Evolutionary conservation across 495 filamentous ascomycete species (phyloP), one percentile per base, ranked within the genome.

Genomic region (Mytilinidion resinicola): DNA sequence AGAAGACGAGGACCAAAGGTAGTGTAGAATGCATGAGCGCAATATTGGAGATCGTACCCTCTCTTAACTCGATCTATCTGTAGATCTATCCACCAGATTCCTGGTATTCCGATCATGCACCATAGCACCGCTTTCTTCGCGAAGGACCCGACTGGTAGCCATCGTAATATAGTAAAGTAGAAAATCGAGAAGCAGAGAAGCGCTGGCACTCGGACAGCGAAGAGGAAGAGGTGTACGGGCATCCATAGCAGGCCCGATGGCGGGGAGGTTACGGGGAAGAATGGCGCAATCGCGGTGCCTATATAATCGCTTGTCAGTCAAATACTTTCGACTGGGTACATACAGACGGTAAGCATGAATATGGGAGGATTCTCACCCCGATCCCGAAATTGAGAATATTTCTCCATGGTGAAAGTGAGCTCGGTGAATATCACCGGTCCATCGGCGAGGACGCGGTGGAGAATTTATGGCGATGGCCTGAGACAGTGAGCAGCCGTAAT

Each of bases 261-360:
- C 14, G 82, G 77, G 0, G 82, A 80, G 15, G 83, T 75, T 30
- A 90, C 79, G 4, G 95, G 91, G 55, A 96, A 81, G 77, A 97
- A 99, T 21, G 93, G 93, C 54, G 95, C 90, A 66, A 97, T 93
- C 64, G 91, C 93, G 55, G 93, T 95, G 62, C 91, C 93, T 98
- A 68, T 51, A 2, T 35, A 3, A 21, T 14, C 34, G 37, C 50
- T 59, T 59, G 52, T 67, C 19, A 53, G 47, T 19, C 36, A 6
- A 2, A 30, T 30, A 3, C 25, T 30, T 6, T 30, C 25, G 25
- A 6, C 25, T 30, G 25, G 6, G 25, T 30, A 30, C 25, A 30
- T 3, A 30, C 25, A 30, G 25, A n/a, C n/a, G n/a, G n/a, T n/a
- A n/a, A 14, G 19, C 42, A 7, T 30, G 33, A 5, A 48, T 39